Conservation (phyloP, 208 protist genomes). For the Leishmania lainsoni region DNA sequence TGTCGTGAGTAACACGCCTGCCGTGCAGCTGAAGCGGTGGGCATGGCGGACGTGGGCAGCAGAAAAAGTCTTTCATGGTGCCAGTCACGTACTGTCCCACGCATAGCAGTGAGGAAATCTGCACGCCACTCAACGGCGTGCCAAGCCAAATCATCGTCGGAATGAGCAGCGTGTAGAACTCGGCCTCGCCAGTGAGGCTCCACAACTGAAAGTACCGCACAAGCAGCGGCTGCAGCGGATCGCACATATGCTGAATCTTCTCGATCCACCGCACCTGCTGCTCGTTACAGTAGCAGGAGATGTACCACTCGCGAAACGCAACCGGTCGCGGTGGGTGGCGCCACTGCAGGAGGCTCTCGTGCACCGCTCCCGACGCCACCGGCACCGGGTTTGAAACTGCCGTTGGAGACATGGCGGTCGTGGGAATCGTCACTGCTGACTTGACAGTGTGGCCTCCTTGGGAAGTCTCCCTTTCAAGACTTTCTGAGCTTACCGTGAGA, state of each 20-base stretch:
- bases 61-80: slow-evolving; percentile 57
- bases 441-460: neutral
- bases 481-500: neutral
- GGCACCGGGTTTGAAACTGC: slow-evolving; percentile 5
- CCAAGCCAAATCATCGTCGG: slow-evolving; percentile 62
- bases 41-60: slow-evolving; percentile 70
- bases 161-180: slow-evolving; percentile 71
- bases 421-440: neutral
- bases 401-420: neutral
- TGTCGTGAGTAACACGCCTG: slow-evolving; percentile 44
- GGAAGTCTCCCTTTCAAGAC: neutral
- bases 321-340: slow-evolving; percentile 22
- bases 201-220: slow-evolving; percentile 64
- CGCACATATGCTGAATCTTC: slow-evolving; percentile 37
- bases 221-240: slow-evolving; percentile 31
- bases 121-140: slow-evolving; percentile 26
- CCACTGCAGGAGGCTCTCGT: slow-evolving; percentile 35
- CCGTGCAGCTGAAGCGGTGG: slow-evolving; percentile 66
- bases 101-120: slow-evolving; percentile 55
- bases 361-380: neutral
- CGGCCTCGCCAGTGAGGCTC: slow-evolving; percentile 69
- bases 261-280: slow-evolving; percentile 45
- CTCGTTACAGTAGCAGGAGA: slow-evolving; percentile 66
- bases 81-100: slow-evolving; percentile 69
- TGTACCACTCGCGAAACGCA: slow-evolving; percentile 74